phyloP scores from a whole-genome alignment of 805 yeast genomes.

The Vanderwaltozyma yarrowii region DNA sequence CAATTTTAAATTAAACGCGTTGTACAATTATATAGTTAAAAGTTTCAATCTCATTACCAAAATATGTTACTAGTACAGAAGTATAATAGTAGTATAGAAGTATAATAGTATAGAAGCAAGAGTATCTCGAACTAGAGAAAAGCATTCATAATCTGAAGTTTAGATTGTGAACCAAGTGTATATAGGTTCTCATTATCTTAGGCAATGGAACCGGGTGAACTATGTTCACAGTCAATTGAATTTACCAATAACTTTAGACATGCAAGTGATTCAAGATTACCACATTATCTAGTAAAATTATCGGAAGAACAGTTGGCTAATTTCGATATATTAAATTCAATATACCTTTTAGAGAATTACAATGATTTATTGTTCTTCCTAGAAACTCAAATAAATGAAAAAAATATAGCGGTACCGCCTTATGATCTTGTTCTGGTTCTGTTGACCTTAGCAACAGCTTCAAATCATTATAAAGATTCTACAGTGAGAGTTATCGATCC shows the following conservation, averaged over 20 bases:
- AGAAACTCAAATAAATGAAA: slow-evolving; percentile 19
- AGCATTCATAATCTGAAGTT: too few relatives aligned
- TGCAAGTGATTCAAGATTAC: not conserved
- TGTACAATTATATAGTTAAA: too few relatives aligned
- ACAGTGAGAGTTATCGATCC: slow-evolving; percentile 20
- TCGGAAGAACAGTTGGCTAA: slow-evolving; percentile 11
- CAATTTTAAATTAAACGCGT: too few relatives aligned
- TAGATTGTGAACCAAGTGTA: too few relatives aligned
- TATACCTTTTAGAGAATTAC: slow-evolving; percentile 27
- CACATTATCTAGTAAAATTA: slow-evolving; percentile 22
- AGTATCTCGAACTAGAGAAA: too few relatives aligned
- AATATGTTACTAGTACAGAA: too few relatives aligned
- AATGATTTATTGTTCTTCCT: slow-evolving; percentile 29
- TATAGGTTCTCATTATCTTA: too few relatives aligned
- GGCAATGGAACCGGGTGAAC: not conserved
- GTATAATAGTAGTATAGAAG: too few relatives aligned
- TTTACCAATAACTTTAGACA: not conserved
- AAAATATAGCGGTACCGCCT: slow-evolving; percentile 23
- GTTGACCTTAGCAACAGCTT: slow-evolving; percentile 30
- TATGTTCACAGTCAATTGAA: not conserved
- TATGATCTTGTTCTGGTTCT: slow-evolving; percentile 27
- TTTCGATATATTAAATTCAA: slow-evolving; percentile 24
- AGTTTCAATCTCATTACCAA: too few relatives aligned
- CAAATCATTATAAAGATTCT: slow-evolving; percentile 22
- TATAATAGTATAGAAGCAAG: too few relatives aligned